Evolutionary conservation across 2,329 filamentous ascomycete genomes (phyloP).

Genomic region (Pseudogymnoascus pannorum): DNA sequence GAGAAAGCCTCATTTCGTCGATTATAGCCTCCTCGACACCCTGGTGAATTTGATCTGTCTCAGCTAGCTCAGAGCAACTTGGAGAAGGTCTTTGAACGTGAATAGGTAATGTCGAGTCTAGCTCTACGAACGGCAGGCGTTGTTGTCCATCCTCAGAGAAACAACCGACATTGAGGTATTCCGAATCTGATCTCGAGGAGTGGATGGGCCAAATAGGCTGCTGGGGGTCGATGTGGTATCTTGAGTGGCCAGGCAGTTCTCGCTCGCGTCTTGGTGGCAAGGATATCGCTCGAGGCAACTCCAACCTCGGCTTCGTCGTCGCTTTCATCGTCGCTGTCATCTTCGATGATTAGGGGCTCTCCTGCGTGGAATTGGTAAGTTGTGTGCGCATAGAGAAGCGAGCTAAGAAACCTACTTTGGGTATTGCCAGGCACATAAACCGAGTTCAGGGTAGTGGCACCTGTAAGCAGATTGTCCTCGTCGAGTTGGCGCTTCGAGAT

Average conservation of each 20-base stretch:
- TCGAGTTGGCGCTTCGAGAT: neutral
- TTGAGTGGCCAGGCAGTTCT: neutral
- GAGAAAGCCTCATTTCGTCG: neutral
- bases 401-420: constrained; percentile 2
- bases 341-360: neutral
- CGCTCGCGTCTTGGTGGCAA: constrained; percentile 9
- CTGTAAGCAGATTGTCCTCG: neutral
- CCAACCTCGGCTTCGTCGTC: constrained; percentile 15
- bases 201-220: neutral
- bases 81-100: neutral
- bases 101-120: neutral
- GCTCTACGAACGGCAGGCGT: neutral
- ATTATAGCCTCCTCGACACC: neutral
- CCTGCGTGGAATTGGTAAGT: neutral
- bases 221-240: neutral
- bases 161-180: neutral
- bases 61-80: no score
- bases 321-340: constrained; percentile 12
- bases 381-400: neutral
- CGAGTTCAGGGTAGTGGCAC: neutral
- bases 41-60: neutral
- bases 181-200: neutral
- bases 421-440: neutral
- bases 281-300: constrained; percentile 1
- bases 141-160: neutral